Base-by-base conservation (phyloP, 2,329 filamentous ascomycete genomes). In the Penicillium rolfsii region DNA sequence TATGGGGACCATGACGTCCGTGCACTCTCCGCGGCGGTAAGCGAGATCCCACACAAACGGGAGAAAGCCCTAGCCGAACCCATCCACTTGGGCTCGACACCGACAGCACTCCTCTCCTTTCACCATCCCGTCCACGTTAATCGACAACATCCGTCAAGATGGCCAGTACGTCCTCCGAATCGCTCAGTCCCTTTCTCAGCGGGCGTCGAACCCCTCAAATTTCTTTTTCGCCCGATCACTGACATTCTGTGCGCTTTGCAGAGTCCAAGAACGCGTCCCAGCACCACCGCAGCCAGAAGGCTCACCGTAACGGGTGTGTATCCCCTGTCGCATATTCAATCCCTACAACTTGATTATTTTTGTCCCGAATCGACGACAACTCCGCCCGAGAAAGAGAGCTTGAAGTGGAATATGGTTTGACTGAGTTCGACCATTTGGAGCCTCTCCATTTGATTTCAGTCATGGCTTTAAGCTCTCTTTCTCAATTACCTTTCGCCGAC, bases 191-290 rank as follows among this genome's bases (percentile, higher is more conserved):
- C 52, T 55, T 60, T 56, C 38, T 30, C 30, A 26, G 12, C 48
- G 19, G 24, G 22, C 33, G 49, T 49, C 46, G 19, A 46, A 41
- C 24, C 6, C 40, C 19, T 57, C 28, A 49, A 54, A 41, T 46
- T 33, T 36, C 24, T 12, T 22, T 54, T 43, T 14, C 22, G 36
- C 52, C 56, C 58, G 49, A 66, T 67, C 59, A 61, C 73, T 76
- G 67, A 76, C 68, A 57, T 66, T 58, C 57, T 61, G 55, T 71
- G 55, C 65, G 60, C 64, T 62, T 38, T 62, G 61, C 80, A 97
- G 93, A 98, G 88, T 98, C 95, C 78, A 98, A 98, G 93, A 98
- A 98, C 90, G 96, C 92, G 85, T 97, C 94, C 78, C 94, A 98
- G 88, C 93, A 97, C 86, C 97, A 97, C 85, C 91, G 95, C 89